Base-by-base conservation (phyloP, 2,329 filamentous ascomycete genomes). In the Nigrospora osmanthi region DNA sequence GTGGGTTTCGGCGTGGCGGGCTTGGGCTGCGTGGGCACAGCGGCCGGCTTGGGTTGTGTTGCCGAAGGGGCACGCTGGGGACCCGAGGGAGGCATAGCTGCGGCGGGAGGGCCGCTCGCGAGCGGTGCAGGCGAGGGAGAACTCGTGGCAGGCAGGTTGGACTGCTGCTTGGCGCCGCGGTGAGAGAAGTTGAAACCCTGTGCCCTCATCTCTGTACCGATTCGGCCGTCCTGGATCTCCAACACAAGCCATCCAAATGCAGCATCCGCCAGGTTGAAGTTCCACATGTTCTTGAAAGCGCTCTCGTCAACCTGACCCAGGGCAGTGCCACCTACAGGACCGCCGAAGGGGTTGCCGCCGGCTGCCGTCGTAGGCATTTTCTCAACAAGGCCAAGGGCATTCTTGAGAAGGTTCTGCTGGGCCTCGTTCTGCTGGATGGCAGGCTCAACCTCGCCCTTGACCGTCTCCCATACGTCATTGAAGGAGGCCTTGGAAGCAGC, bases 201-300 rank as follows among this genome's bases (percentile, higher is more conserved):
- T 17, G 93, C 93, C 51, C 89, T 83, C 93, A 98, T 98, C 69
- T 98, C 93, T 0, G 93, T 98, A 39, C 90, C 93, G 55, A 98
- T 97, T 37, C 93, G 83, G 42, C 93, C 93, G 59, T 89, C 87
- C 61, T 98, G 93, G 48, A 98, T 85, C 64, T 98, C 93, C 47
- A 98, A 70, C 14, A 97, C 89, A 42, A 98, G 75, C 75, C 89
- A 98, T 49, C 93, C 93, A 63, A 97, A 98, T 16, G 93, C 91
- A 45, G 93, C 93, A 71, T 98, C 93, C 30, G 93, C 93, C 53
- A 98, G 69, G 66, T 97, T 97, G 71, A 98, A 98, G 68, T 98
- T 98, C 93, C 93, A 98, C 93, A 97, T 97, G 65, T 98, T 98
- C 75, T 98, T 98, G 78, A 98, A 98, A 1, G 93, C 93, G 58